Percentiles rank a stretch among this genome's conserved stretches.
Evolutionary conservation across 176 grass and related monocot genomes (phyloP).

Genomic region (Phragmites australis): DNA sequence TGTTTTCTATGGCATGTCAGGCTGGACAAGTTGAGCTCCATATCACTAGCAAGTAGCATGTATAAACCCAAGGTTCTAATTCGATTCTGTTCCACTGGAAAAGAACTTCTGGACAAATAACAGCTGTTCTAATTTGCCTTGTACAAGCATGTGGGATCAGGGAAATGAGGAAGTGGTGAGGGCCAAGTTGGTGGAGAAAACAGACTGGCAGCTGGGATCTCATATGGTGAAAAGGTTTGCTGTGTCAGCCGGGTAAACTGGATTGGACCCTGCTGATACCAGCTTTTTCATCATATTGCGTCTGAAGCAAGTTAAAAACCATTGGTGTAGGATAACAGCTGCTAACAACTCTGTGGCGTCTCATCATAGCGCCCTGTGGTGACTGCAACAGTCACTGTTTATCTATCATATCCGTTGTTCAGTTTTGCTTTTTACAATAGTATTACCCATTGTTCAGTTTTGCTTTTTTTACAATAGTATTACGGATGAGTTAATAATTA

Average conservation of each 20-base stretch:
- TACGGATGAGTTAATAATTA: not conserved
- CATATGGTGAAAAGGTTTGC: conserved; percentile 9
- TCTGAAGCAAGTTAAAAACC: conserved; percentile 23
- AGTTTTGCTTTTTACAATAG: not conserved
- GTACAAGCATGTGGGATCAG: conserved; percentile 23
- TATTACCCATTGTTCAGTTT: not conserved
- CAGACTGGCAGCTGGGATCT: not conserved
- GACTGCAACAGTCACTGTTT: not conserved
- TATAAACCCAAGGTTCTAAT: not conserved
- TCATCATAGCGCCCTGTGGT: not conserved
- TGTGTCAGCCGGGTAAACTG: not conserved
- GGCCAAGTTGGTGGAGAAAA: conserved; percentile 20
- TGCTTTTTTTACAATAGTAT: not conserved
- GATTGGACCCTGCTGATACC: conserved; percentile 15
- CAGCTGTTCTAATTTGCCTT: not conserved
- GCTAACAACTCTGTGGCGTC: conserved; percentile 10
- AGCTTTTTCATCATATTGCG: conserved; percentile 27
- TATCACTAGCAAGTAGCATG: not conserved
- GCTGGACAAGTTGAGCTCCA: not conserved
- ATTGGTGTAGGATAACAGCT: not conserved
- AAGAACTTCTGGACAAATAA: conserved; percentile 19
- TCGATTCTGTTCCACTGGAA: not conserved
- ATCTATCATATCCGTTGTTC: not conserved
- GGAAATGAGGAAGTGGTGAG: conserved; percentile 14
- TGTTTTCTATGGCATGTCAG: not conserved